phyloP scores from a whole-genome alignment of 192 early-diverging fungal species.

The Geranomyces michiganensis region DNA sequence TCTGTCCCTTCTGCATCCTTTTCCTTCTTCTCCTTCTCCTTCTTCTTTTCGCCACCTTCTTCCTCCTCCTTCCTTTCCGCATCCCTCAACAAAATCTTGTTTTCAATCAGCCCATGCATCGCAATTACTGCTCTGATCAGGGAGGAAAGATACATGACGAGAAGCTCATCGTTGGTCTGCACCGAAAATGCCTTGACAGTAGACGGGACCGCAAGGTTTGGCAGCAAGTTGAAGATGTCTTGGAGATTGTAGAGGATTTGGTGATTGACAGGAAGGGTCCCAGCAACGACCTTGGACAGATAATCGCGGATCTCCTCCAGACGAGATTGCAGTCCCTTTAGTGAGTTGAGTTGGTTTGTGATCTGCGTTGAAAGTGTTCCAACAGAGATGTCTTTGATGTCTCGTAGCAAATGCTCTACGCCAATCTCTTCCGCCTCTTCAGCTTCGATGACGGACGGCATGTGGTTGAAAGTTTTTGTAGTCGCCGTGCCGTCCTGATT shows the following conservation, averaged over 20 bases:
- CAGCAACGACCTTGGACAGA: conserved; percentile 83
- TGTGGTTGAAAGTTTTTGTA: conserved; percentile 95
- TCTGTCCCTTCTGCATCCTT: conserved; percentile 29
- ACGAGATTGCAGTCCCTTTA: conserved; percentile 84
- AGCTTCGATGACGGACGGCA: conserved; percentile 93
- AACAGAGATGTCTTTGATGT: conserved; percentile 97
- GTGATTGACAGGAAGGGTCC: conserved; percentile 89
- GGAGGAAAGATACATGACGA: conserved; percentile 90
- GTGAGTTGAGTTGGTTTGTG: conserved; percentile 85
- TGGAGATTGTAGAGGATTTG: conserved; percentile 98
- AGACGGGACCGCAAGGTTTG: conserved; percentile 81
- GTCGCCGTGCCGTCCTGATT: conserved; percentile 97
- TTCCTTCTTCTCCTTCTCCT: conserved; percentile 40
- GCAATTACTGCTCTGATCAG: conserved; percentile 95
- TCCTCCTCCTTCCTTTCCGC: conserved; percentile 57
- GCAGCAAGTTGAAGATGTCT: conserved; percentile 97
- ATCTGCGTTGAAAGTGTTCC: conserved; percentile 94
- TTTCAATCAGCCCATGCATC: conserved; percentile 94
- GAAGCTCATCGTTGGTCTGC: conserved; percentile 94
- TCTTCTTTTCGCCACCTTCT: conserved; percentile 28
- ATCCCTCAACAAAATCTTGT: conserved; percentile 90
- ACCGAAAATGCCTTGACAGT: conserved; percentile 83
- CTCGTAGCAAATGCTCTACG: conserved; percentile 96
- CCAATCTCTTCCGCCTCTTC: conserved; percentile 99
- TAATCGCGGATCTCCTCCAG: conserved; percentile 88